Evolutionary conservation across 2,329 filamentous ascomycete species (phyloP).

Genomic region (Ceratocystis albifundus): DNA sequence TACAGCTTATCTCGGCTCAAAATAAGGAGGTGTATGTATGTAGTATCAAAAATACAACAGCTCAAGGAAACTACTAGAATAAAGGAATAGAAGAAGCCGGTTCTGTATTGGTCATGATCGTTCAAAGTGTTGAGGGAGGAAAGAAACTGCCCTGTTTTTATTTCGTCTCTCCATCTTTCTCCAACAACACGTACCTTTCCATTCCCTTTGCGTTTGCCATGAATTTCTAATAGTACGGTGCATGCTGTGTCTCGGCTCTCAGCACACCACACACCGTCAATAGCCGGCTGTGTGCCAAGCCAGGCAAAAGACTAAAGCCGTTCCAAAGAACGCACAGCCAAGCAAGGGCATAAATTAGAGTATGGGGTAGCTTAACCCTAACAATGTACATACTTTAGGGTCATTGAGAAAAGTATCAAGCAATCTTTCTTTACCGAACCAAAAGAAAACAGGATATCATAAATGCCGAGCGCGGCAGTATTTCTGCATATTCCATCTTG

Average conservation of each 20-base stretch:
- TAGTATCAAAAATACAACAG: neutral
- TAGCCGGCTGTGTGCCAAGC: slow-evolving; percentile 11
- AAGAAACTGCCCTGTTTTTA: neutral
- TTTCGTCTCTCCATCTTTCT: slow-evolving; percentile 6
- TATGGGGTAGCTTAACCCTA: neutral
- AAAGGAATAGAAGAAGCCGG: neutral
- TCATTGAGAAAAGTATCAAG: neutral
- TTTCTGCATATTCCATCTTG: too few species aligned
- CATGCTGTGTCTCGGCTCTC: slow-evolving; percentile 13
- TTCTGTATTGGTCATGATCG: slow-evolving; percentile 6
- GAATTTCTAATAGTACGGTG: neutral
- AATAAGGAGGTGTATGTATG: neutral
- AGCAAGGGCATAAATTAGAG: neutral
- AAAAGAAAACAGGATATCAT: too few species aligned
- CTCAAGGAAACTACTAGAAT: neutral
- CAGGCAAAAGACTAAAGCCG: neutral
- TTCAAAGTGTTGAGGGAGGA: neutral
- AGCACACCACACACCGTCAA: slow-evolving; percentile 11
- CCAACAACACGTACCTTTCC: neutral
- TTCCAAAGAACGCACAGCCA: neutral
- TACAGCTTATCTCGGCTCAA: neutral
- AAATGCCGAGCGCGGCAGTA: too few species aligned
- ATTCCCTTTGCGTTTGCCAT: neutral
- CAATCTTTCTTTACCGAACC: too few species aligned
- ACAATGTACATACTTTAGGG: neutral